A percentile compares a stretch with the other conserved stretches of the same genome.
These are phyloP conservation scores for Grigorovia yakushimaensis DNA, from an alignment of 805 yeast genomes.

Conservation along the genomic window DNA sequence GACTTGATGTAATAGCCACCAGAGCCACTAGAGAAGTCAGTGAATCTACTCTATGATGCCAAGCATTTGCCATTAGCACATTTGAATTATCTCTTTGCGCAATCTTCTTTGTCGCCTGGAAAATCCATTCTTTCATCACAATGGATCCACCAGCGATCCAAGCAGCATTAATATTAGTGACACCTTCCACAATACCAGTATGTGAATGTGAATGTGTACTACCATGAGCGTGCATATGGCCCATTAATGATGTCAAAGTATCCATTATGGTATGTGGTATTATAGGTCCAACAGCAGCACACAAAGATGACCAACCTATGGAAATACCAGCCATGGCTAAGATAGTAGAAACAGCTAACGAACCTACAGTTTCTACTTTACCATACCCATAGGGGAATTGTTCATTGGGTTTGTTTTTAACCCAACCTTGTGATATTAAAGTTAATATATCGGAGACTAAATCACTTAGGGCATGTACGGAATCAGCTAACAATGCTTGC, in stretches of 20 bases:
- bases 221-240: conserved; percentile 32
- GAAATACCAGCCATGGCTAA: conserved; percentile 80
- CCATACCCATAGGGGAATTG: conserved; percentile 84
- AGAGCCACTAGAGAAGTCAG: conserved; percentile 86
- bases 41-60: conserved; percentile 97
- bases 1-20: conserved; percentile 78
- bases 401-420: conserved; percentile 47
- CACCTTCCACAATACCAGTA: conserved; percentile 23
- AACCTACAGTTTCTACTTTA: conserved; percentile 85
- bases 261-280: conserved; percentile 57
- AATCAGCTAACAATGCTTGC: conserved; percentile 88
- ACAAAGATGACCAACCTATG: conserved; percentile 78
- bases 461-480: conserved; percentile 87
- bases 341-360: conserved; percentile 76
- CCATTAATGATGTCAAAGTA: conserved; percentile 24
- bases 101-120: conserved; percentile 68
- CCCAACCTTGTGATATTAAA: conserved; percentile 74
- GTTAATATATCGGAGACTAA: conserved; percentile 84
- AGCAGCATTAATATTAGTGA: conserved; percentile 80
- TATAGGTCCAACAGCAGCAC: conserved; percentile 55
- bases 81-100: conserved; percentile 74
- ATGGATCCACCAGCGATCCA: conserved; percentile 92
- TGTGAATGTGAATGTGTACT: conserved; percentile 31
- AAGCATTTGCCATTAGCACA: conserved; percentile 91
- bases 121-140: conserved; percentile 79